Evolutionary conservation across 2,329 filamentous ascomycete genomes (phyloP), one percentile per base, ranked within the genome.

Genomic region (Botrytis squamosa): DNA sequence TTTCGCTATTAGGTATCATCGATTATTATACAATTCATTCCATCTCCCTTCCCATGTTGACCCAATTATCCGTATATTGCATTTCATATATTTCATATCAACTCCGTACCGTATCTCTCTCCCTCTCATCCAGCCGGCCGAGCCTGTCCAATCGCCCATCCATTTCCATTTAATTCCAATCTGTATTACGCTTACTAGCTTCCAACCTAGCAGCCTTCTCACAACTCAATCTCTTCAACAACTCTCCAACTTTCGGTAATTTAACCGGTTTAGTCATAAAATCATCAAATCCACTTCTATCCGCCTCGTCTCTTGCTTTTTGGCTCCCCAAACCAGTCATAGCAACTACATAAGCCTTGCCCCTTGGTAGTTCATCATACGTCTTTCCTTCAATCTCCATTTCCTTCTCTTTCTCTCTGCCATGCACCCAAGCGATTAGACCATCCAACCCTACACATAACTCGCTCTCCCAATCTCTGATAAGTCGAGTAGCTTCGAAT

Each of bases 191-290:
- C 38, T 29, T 33, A 7, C 7, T 16, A 40, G 12, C 42, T 44
- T 49, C 63, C 42, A 65, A 40, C 22, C 44, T 52, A 9, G 29
- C 52, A n/a, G 71, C 63, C 49, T 76, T 77, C 55, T 75, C 74
- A 42, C 62, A 59, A 38, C 75, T 76, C 46, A 78, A 42, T 29
- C 57, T 74, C 68, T 70, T 71, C 36, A 79, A 66, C 42, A 79
- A 70, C 25, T 73, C 71, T 33, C 77, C 76, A 59, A 79, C 75
- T 63, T 73, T 76, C 5, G 49, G 70, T 49, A 80, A 77, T 25
- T 75, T 74, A 33, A 87, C 84, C 0, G 86, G 86, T 77, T 87
- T 88, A 5, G 87, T 86, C 16, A 89, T 75, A 66, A 88, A 88
- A 40, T 87, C 76, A 72, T 89, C 86, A n/a, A 88, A 82, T 0